A percentile compares a stretch with the other conserved stretches of the same genome.
These are phyloP conservation scores for Babesia divergens DNA, from an alignment of 169 alveolate species.

Conservation along the genomic window DNA sequence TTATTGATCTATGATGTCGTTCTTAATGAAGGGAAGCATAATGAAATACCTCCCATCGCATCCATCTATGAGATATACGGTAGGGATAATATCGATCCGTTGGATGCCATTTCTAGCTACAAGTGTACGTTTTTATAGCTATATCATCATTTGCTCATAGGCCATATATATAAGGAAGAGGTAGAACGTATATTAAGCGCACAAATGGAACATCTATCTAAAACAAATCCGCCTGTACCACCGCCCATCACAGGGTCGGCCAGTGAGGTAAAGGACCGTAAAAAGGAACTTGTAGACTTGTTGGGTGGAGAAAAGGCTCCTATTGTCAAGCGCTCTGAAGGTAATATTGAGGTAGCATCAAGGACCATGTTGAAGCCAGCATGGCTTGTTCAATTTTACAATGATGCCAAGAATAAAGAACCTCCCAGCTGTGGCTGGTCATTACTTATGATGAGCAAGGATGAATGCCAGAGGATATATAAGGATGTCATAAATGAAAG, in stretches of 20 bases:
- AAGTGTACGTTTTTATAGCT: background rate
- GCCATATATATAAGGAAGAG: conserved; percentile 20
- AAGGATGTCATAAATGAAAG: conserved; percentile 15
- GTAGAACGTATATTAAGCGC: background rate
- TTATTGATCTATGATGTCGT: background rate
- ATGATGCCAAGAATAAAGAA: background rate
- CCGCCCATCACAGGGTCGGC: conserved; percentile 41
- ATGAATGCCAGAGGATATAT: conserved; percentile 16
- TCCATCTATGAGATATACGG: conserved; percentile 25
- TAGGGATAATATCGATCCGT: background rate
- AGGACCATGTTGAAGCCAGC: conserved; percentile 32
- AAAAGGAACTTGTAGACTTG: conserved; percentile 2
- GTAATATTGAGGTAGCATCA: conserved; percentile 12
- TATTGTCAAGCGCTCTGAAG: background rate
- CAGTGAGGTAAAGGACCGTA: background rate
- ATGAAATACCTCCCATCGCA: conserved; percentile 24
- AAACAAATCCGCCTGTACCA: conserved; percentile 31
- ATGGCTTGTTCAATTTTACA: conserved; percentile 17
- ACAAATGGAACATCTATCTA: conserved; percentile 9
- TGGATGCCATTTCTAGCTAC: background rate
- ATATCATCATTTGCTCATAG: background rate
- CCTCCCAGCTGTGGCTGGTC: conserved; percentile 26
- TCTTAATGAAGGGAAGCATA: background rate
- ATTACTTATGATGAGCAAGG: background rate
- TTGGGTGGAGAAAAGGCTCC: conserved; percentile 15